Evolutionary conservation across 1,284 basidiomycete species (phyloP).

Genomic region (Pascua sp.): DNA sequence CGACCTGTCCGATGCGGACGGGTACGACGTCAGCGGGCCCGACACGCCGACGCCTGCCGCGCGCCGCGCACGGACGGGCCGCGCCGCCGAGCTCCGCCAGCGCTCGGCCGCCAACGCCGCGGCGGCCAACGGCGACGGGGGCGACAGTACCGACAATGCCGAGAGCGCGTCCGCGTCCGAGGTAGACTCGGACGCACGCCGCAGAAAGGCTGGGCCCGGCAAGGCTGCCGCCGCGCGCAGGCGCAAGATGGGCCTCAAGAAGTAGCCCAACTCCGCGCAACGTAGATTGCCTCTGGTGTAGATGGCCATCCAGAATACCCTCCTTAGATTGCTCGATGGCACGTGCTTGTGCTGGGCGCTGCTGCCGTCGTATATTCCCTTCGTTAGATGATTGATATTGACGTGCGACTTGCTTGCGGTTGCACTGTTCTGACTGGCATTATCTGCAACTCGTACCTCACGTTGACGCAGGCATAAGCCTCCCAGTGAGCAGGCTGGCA

Average conservation of each 20-base stretch:
- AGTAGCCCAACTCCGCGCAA: slow-evolving; percentile 17
- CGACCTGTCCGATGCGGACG: slow-evolving; percentile 12
- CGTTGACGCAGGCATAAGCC: too few species aligned
- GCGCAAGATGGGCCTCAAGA: slow-evolving; percentile 44
- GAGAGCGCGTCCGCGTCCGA: neutral
- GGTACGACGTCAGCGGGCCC: neutral
- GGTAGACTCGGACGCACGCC: slow-evolving; percentile 19
- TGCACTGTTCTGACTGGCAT: too few species aligned
- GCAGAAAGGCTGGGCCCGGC: slow-evolving; percentile 34
- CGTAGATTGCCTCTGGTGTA: neutral
- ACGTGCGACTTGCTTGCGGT: too few species aligned
- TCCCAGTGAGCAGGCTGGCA: too few species aligned
- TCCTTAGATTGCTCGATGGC: too few species aligned
- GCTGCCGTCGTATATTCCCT: too few species aligned
- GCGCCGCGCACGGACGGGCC: neutral
- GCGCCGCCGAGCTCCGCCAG: slow-evolving; percentile 22
- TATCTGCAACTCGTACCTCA: too few species aligned
- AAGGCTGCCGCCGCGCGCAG: slow-evolving; percentile 40
- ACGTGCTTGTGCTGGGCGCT: too few species aligned
- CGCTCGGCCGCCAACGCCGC: neutral
- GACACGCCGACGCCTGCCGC: slow-evolving; percentile 3
- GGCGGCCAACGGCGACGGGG: neutral
- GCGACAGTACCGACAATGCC: neutral
- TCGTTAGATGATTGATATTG: too few species aligned
- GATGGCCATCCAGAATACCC: too few species aligned